phyloP scores from a whole-genome alignment of 2,329 filamentous ascomycete genomes.

The Calonectria pauciramosa region DNA sequence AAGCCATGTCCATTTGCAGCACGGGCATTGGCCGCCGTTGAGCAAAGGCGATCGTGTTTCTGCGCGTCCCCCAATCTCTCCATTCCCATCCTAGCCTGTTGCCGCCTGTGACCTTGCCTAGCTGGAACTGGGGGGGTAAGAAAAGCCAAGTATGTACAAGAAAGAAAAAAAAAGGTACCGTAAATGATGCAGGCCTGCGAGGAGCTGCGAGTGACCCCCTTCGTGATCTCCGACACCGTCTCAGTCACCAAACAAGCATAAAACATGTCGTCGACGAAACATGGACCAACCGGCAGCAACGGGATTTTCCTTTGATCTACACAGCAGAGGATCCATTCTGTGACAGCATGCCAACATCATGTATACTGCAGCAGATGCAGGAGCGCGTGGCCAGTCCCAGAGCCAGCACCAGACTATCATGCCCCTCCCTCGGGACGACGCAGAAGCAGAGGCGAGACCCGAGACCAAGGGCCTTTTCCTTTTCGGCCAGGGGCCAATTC shows the following conservation, averaged over 20 bases:
- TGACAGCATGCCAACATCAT: constrained; percentile 12
- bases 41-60: constrained; percentile 32
- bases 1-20: constrained; percentile 22
- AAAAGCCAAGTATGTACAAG: constrained; percentile 3
- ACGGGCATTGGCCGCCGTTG: constrained; percentile 38
- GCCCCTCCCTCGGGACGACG: neutral
- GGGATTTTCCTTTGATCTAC: constrained; percentile 8
- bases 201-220: neutral
- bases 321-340: constrained; percentile 9
- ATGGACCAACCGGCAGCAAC: neutral
- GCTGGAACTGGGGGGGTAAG: constrained; percentile 6
- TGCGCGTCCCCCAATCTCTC: constrained; percentile 36
- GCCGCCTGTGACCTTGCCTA: constrained; percentile 4
- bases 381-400: constrained; percentile 10
- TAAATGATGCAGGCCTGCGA: constrained; percentile 13
- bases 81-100: constrained; percentile 23
- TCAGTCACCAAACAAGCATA: constrained; percentile 14
- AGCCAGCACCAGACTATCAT: constrained; percentile 4
- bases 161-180: constrained; percentile 19
- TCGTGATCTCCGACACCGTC: neutral
- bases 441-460: constrained; percentile 7
- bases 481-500: constrained; percentile 7
- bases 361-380: constrained; percentile 12
- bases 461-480: neutral
- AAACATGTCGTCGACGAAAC: neutral